Conservation (phyloP, 352 stramenopile genomes). For the Globisporangium megalacanthum region DNA sequence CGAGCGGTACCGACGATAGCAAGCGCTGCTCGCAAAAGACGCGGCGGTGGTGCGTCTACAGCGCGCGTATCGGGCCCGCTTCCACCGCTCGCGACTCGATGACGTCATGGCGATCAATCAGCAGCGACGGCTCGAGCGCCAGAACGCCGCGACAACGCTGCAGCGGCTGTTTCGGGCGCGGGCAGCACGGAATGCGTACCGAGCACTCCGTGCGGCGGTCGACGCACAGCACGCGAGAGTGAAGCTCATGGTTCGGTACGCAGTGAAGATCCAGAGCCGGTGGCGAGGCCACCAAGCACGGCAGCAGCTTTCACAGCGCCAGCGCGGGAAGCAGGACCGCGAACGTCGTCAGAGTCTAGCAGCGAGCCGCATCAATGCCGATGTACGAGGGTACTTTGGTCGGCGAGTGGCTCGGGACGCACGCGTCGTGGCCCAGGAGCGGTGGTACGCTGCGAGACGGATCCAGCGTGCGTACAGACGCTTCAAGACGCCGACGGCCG, state of each 20-base stretch:
- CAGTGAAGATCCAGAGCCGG: slow-evolving; percentile 55
- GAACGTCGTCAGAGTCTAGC: slow-evolving; percentile 29
- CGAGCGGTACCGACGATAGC: slow-evolving; percentile 47
- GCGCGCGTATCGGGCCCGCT: slow-evolving; percentile 47
- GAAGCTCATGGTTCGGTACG: slow-evolving; percentile 28
- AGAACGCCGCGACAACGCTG: slow-evolving; percentile 40
- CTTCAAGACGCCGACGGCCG: slow-evolving; percentile 33
- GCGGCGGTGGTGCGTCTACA: slow-evolving; percentile 44
- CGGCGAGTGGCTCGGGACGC: slow-evolving; percentile 30
- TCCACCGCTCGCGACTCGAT: slow-evolving; percentile 63
- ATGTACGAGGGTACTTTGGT: slow-evolving; percentile 56
- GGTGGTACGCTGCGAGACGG: slow-evolving; percentile 26
- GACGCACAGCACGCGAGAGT: slow-evolving; percentile 30
- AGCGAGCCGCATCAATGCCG: slow-evolving; percentile 60
- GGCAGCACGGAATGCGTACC: slow-evolving; percentile 48
- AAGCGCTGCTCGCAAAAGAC: slow-evolving; percentile 31
- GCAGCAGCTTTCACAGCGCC: slow-evolving; percentile 25
- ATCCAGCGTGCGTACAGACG: slow-evolving; percentile 54
- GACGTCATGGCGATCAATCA: slow-evolving; percentile 70
- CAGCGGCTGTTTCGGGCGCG: slow-evolving; percentile 62
- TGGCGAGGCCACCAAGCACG: slow-evolving; percentile 53
- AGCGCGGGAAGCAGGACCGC: slow-evolving; percentile 23
- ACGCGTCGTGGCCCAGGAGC: slow-evolving; percentile 30
- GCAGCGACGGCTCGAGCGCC: slow-evolving; percentile 40
- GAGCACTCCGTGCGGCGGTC: slow-evolving; percentile 39